Evolutionary conservation across 2,329 filamentous ascomycete genomes (phyloP).

Genomic region (Hypoxylon sp.): DNA sequence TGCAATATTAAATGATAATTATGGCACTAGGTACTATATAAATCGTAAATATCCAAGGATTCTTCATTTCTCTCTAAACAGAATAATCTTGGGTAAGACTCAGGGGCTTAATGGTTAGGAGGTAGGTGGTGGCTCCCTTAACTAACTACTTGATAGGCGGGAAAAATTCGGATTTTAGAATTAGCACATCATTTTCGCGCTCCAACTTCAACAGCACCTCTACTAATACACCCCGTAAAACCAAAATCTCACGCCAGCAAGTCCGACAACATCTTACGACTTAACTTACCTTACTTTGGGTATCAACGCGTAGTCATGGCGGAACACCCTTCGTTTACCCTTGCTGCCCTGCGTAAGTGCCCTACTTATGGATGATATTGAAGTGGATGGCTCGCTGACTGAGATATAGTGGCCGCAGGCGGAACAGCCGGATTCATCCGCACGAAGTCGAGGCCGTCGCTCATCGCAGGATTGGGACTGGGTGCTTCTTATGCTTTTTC

Average conservation of each 20-base stretch:
- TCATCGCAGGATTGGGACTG: slow-evolving; percentile 47
- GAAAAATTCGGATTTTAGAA: slow-evolving; percentile 28
- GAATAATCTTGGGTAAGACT: too few species aligned
- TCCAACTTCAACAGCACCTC: too few species aligned
- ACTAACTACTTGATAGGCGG: slow-evolving; percentile 12
- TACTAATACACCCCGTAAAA: too few species aligned
- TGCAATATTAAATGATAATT: too few species aligned
- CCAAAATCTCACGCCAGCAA: neutral
- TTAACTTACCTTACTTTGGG: neutral
- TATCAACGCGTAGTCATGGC: slow-evolving; percentile 44
- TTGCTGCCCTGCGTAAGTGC: slow-evolving; percentile 51
- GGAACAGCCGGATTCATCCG: slow-evolving; percentile 46
- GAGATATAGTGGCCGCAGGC: slow-evolving; percentile 45
- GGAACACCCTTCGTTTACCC: slow-evolving; percentile 53
- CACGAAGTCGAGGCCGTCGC: slow-evolving; percentile 46
- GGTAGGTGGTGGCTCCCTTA: too few species aligned
- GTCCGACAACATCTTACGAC: slow-evolving; percentile 1
- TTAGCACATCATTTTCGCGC: too few species aligned
- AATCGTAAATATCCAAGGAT: too few species aligned
- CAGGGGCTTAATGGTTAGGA: too few species aligned
- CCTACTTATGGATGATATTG: too few species aligned
- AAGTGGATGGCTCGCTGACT: slow-evolving; percentile 6
- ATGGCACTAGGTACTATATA: too few species aligned
- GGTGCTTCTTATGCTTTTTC: slow-evolving; percentile 46
- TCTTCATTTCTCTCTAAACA: too few species aligned